A percentile compares a stretch with the other conserved stretches of the same genome.
phyloP scores from a whole-genome alignment of 2,329 filamentous ascomycete genomes.

The Nemania sp. region DNA sequence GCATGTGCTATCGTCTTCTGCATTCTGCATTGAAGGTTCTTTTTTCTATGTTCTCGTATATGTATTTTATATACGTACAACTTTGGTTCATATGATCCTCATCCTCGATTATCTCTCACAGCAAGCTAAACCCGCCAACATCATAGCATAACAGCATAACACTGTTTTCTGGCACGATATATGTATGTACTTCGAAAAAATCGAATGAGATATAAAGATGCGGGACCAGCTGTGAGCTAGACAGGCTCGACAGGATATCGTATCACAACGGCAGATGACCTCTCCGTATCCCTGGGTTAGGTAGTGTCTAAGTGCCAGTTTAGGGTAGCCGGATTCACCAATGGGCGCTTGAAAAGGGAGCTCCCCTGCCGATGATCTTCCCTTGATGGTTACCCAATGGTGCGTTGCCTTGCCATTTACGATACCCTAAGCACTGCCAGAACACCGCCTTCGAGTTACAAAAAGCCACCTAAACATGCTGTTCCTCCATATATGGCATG shows the following conservation, averaged over 20 bases:
- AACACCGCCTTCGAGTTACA: too few species aligned
- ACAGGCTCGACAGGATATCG: too few species aligned
- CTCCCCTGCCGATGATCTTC: conserved; percentile 23
- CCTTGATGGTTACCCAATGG: conserved; percentile 16
- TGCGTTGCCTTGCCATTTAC: conserved; percentile 23
- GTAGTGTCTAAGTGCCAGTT: background rate
- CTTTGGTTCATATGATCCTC: too few species aligned
- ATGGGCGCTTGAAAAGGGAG: background rate
- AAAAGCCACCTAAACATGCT: background rate
- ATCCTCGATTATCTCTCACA: too few species aligned
- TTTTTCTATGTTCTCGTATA: background rate
- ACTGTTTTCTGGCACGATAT: too few species aligned
- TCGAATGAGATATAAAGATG: background rate
- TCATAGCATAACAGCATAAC: too few species aligned
- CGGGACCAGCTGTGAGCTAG: background rate
- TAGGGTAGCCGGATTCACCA: conserved; percentile 1
- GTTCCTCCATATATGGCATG: background rate
- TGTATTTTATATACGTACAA: background rate
- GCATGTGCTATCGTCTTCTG: conserved; percentile 12
- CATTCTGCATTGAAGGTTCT: conserved; percentile 7
- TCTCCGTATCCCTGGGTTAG: background rate
- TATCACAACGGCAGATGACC: background rate
- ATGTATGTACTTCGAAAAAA: too few species aligned
- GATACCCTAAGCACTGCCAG: background rate
- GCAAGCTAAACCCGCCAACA: too few species aligned